phyloP scores from a whole-genome alignment of 371 early-diverging fungal genomes.

The Rhizopus sp. region DNA sequence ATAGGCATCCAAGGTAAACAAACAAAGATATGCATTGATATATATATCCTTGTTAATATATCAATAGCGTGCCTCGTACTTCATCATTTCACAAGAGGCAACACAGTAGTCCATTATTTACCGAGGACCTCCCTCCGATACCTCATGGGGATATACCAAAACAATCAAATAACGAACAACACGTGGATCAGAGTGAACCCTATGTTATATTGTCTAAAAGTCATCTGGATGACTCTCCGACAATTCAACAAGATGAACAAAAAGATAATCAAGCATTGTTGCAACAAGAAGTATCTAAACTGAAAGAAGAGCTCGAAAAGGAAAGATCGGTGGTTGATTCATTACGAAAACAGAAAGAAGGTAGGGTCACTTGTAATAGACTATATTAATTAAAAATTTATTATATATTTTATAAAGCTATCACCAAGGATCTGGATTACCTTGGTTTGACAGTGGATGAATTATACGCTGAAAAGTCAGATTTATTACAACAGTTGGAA shows the following conservation, averaged over 20 bases:
- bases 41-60: not conserved
- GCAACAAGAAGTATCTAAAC: not conserved
- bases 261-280: not conserved
- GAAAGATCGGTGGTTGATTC: slow-evolving; percentile 18
- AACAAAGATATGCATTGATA: not conserved
- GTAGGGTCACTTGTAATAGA: slow-evolving; percentile 3
- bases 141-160: not conserved
- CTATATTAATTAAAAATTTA: not conserved
- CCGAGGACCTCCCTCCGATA: not conserved
- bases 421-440: slow-evolving; percentile 48
- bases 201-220: not conserved
- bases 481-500: slow-evolving; percentile 37
- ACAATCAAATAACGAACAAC: not conserved
- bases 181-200: slow-evolving; percentile 2
- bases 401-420: slow-evolving; percentile 23
- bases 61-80: not conserved
- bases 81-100: not conserved
- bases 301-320: slow-evolving; percentile 20
- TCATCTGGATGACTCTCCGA: slow-evolving; percentile 3
- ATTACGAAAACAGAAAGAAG: slow-evolving; percentile 30
- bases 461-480: slow-evolving; percentile 46
- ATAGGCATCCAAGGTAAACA: not conserved
- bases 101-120: not conserved
- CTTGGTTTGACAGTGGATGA: slow-evolving; percentile 53
- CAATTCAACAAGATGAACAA: slow-evolving; percentile 3